Base-by-base conservation (phyloP, 306 rosid genomes). In the Hippophae tibetana region DNA sequence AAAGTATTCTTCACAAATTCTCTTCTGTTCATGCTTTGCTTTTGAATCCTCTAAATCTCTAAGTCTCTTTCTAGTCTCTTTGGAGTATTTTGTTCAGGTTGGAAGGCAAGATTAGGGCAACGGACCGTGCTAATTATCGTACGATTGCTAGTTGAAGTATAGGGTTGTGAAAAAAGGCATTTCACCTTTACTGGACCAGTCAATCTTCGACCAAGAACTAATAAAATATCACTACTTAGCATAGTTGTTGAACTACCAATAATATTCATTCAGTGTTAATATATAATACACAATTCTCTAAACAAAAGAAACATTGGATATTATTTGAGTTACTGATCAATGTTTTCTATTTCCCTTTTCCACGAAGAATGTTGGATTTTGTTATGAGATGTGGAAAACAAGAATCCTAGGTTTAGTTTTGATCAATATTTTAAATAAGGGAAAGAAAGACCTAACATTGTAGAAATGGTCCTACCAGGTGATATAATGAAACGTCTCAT, bases 221-320 rank as follows among this genome's bases (percentile, higher is more conserved):
- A 90, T 44, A 84, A 66, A 78, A 79, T 90, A 63, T 80, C 98
- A 63, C 83, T 90, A 50, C 98, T 90, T 47, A 90, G 96, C 63
- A 65, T 87, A 46, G 84, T 96, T 56, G 92, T 85, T 58, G 96
- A 96, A 78, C 78, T 90, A 57, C 92, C 95, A 27, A 96, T 90
- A 42, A 71, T 82, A 67, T 53, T 52, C 66, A 54, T 69, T 52
- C 68, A 18, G 23, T 18, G 23, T 18, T 18, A 18, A 18, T 18
- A 18, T 18, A 18, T 18, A 18, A 18, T 18, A 18, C 23, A 18
- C 23, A 18, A 18, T 18, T 18, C 23, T 18, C 23, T 18, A 18
- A 18, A 18, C 23, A 18, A 18, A 18, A 18, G 23, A 18, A 18
- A 18, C 23, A 18, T 1, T 18, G 23, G 23, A 18, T 18, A 18